Conservation (phyloP, 2,329 filamentous ascomycete genomes). For the Pseudocercospora fijiensis region DNA sequence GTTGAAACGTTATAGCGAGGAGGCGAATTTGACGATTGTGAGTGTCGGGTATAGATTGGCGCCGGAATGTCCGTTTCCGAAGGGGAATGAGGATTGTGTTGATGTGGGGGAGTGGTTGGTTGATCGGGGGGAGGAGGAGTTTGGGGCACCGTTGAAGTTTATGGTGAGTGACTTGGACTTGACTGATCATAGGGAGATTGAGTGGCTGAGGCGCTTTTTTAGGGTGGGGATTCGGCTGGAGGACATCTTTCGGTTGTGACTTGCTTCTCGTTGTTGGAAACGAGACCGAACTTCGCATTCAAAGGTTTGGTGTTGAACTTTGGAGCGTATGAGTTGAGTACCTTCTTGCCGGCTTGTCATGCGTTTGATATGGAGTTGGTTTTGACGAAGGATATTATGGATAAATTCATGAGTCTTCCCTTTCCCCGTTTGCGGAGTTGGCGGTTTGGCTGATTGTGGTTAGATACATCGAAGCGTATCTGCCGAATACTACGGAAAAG, state of each 20-base stretch:
- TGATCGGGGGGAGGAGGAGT: constrained; percentile 46
- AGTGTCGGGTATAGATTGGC: constrained; percentile 61
- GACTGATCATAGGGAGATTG: neutral
- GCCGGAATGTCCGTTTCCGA: constrained; percentile 59
- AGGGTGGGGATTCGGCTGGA: constrained; percentile 54
- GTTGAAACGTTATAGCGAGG: constrained; percentile 53
- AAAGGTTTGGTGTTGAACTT: constrained; percentile 55
- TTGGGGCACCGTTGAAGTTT: constrained; percentile 41
- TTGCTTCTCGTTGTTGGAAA: constrained; percentile 49
- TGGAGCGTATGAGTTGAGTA: constrained; percentile 52
- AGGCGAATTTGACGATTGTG: constrained; percentile 50
- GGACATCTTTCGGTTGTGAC: constrained; percentile 52
- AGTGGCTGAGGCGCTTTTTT: constrained; percentile 31
- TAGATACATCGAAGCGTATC: constrained; percentile 48
- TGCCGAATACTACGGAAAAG: constrained; percentile 45
- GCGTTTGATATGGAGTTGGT: constrained; percentile 45
- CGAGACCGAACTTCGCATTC: constrained; percentile 44
- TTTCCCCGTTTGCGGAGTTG: constrained; percentile 6
- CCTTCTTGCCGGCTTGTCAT: constrained; percentile 45
- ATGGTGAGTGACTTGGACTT: neutral
- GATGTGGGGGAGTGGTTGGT: constrained; percentile 57
- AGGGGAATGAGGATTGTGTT: constrained; percentile 56
- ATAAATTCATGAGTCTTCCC: constrained; percentile 32
- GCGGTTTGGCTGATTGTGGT: constrained; percentile 1
- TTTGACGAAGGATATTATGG: constrained; percentile 49